phyloP scores from a whole-genome alignment of 192 early-diverging fungal species.

The Coemansia sp. region DNA sequence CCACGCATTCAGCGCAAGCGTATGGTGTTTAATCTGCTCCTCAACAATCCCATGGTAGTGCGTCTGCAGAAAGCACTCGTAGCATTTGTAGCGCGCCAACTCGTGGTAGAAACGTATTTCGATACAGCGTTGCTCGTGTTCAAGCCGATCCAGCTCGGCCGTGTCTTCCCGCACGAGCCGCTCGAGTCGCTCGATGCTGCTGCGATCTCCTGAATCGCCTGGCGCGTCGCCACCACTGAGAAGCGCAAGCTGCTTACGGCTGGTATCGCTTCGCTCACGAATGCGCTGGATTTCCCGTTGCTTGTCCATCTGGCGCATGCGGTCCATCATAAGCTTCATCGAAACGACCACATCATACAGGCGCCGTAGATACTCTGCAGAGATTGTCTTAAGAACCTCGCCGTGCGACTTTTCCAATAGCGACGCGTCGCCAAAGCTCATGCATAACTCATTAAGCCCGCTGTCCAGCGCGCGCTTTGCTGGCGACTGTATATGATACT shows the following conservation, averaged over 20 bases:
- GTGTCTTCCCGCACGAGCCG: constrained; percentile 39
- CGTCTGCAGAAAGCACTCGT: constrained; percentile 49
- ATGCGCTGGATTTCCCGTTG: constrained; percentile 39
- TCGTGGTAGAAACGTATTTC: constrained; percentile 52
- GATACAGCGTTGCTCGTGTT: constrained; percentile 48
- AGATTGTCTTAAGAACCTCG: constrained; percentile 53
- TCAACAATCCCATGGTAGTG: constrained; percentile 44
- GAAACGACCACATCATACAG: constrained; percentile 51
- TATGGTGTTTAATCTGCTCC: constrained; percentile 56
- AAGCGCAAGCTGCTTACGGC: constrained; percentile 30
- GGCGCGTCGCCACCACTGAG: constrained; percentile 19
- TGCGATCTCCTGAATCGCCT: constrained; percentile 21
- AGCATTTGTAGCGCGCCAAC: constrained; percentile 51
- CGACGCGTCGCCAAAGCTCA: constrained; percentile 49
- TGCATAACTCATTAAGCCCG: constrained; percentile 50
- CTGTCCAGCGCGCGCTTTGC: constrained; percentile 41
- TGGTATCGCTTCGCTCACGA: constrained; percentile 36
- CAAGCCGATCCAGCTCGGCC: constrained; percentile 38
- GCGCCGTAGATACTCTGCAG: constrained; percentile 52
- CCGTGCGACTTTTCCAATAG: constrained; percentile 51
- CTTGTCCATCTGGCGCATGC: constrained; percentile 44
- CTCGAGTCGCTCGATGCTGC: constrained; percentile 42
- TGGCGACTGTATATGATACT: constrained; percentile 33
- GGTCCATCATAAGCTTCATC: constrained; percentile 56
- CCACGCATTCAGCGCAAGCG: constrained; percentile 51